phyloP scores from a whole-genome alignment of 495 filamentous ascomycete genomes.

The Annulohypoxylon stygium region DNA sequence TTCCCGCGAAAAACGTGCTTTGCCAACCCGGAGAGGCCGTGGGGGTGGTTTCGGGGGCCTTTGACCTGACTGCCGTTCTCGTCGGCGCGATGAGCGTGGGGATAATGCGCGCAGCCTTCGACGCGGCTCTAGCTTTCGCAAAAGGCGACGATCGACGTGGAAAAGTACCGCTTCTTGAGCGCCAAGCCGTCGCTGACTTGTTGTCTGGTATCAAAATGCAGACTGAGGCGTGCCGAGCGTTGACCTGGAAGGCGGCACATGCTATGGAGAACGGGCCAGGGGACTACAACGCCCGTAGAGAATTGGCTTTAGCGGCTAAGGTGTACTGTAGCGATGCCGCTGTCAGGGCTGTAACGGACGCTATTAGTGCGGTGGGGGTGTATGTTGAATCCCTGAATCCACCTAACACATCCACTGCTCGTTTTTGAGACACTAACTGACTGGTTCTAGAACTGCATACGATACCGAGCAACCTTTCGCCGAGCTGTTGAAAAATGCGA shows the following conservation, averaged over 20 bases:
- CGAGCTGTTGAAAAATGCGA: slow-evolving; percentile 63
- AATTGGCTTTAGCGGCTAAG: slow-evolving; percentile 65
- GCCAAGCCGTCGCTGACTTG: slow-evolving; percentile 65
- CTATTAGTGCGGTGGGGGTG: slow-evolving; percentile 65
- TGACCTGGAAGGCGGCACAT: slow-evolving; percentile 67
- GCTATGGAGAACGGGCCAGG: slow-evolving; percentile 57
- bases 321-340: slow-evolving; percentile 65
- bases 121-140: slow-evolving; percentile 64
- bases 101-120: slow-evolving; percentile 67
- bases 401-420: neutral
- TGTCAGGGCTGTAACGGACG: slow-evolving; percentile 61
- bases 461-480: slow-evolving; percentile 58
- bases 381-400: slow-evolving; percentile 43
- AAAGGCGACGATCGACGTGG: slow-evolving; percentile 59
- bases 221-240: slow-evolving; percentile 62
- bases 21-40: slow-evolving; percentile 58
- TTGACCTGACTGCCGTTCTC: slow-evolving; percentile 61
- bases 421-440: neutral
- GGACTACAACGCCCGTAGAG: slow-evolving; percentile 57
- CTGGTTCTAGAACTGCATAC: slow-evolving; percentile 56
- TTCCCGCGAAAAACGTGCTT: slow-evolving; percentile 62
- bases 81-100: slow-evolving; percentile 68
- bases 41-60: slow-evolving; percentile 54
- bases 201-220: slow-evolving; percentile 67
- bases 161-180: slow-evolving; percentile 57